These are phyloP conservation scores for Afroboletus lepidellus DNA, from an alignment of 1,284 basidiomycete species.

Conservation along the genomic window DNA sequence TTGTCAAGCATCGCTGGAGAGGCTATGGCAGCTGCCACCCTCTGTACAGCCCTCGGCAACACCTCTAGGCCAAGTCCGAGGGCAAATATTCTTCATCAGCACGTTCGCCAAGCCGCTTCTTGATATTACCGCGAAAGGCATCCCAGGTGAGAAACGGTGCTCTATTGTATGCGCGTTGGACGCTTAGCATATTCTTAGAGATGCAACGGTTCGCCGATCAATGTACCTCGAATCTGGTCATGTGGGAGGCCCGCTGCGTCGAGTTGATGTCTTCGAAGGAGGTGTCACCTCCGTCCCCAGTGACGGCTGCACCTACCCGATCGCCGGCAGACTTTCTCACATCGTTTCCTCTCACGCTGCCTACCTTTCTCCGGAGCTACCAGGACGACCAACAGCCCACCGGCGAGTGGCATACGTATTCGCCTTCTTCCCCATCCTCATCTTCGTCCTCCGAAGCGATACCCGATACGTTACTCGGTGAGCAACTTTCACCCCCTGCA, in stretches of 20 bases:
- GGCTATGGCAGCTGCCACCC: slow-evolving; percentile 72
- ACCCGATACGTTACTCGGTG: slow-evolving; percentile 19
- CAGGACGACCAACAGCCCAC: slow-evolving; percentile 26
- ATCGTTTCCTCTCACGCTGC: slow-evolving; percentile 63
- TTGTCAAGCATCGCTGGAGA: slow-evolving; percentile 80
- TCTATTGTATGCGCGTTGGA: neutral
- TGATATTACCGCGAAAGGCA: slow-evolving; percentile 64
- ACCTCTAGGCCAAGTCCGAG: slow-evolving; percentile 73
- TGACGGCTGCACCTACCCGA: slow-evolving; percentile 32
- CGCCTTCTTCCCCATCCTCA: slow-evolving; percentile 32
- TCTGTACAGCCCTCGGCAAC: slow-evolving; percentile 65
- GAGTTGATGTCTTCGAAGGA: slow-evolving; percentile 35
- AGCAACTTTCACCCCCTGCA: slow-evolving; percentile 31
- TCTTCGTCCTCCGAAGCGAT: slow-evolving; percentile 32
- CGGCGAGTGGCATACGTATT: slow-evolving; percentile 31
- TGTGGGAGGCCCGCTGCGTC: slow-evolving; percentile 60
- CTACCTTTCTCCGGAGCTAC: slow-evolving; percentile 33
- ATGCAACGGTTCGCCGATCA: slow-evolving; percentile 61
- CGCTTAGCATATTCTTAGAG: slow-evolving; percentile 44
- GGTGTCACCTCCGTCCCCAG: slow-evolving; percentile 3
- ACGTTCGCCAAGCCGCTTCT: slow-evolving; percentile 83
- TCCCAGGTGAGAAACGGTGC: slow-evolving; percentile 58
- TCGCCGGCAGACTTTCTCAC: slow-evolving; percentile 51
- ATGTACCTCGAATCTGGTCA: slow-evolving; percentile 61
- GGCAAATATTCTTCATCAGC: slow-evolving; percentile 89